A percentile compares a stretch with the other conserved stretches of the same genome.
Conservation (phyloP, 768 basidiomycete species). For the Leucosporidium yakuticum region DNA sequence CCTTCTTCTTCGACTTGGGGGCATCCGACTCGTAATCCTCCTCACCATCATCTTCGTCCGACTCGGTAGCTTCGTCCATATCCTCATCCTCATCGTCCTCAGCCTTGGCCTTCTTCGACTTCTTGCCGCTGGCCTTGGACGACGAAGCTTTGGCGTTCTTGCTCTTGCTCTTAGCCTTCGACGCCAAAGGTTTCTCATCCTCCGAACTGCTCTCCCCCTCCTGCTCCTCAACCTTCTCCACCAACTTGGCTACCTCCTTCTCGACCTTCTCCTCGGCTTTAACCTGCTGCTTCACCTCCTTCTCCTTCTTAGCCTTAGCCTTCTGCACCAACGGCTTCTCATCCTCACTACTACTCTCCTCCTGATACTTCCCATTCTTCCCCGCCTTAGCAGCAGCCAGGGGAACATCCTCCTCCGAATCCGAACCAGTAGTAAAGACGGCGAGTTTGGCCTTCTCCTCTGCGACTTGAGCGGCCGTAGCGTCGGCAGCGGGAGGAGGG, state of each 20-base stretch:
- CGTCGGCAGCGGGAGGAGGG: slow-evolving; percentile 6
- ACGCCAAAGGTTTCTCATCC: slow-evolving; percentile 33
- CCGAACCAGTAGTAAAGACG: slow-evolving; percentile 18
- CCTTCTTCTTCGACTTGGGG: slow-evolving; percentile 50
- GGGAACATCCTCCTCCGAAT: slow-evolving; percentile 22
- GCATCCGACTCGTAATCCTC: slow-evolving; percentile 36
- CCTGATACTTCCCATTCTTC: slow-evolving; percentile 42
- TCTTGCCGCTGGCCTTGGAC: not conserved
- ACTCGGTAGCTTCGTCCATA: not conserved
- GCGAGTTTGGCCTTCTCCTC: slow-evolving; percentile 16
- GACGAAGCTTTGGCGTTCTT: slow-evolving; percentile 10
- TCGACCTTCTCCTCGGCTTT: not conserved
- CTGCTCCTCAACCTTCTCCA: not conserved
- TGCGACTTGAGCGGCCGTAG: not conserved
- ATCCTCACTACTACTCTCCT: not conserved
- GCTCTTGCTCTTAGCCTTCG: slow-evolving; percentile 2
- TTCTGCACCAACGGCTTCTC: not conserved
- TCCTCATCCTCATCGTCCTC: slow-evolving; percentile 27
- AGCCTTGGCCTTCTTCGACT: slow-evolving; percentile 12
- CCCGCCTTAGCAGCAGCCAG: slow-evolving; percentile 41
- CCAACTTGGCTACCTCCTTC: too few relatives aligned
- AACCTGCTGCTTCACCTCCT: slow-evolving; percentile 5
- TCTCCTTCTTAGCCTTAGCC: not conserved
- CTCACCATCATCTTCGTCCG: slow-evolving; percentile 52
- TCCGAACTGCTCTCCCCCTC: slow-evolving; percentile 16